Base-by-base conservation (phyloP, 805 yeast genomes). In the Candida argentea region DNA sequence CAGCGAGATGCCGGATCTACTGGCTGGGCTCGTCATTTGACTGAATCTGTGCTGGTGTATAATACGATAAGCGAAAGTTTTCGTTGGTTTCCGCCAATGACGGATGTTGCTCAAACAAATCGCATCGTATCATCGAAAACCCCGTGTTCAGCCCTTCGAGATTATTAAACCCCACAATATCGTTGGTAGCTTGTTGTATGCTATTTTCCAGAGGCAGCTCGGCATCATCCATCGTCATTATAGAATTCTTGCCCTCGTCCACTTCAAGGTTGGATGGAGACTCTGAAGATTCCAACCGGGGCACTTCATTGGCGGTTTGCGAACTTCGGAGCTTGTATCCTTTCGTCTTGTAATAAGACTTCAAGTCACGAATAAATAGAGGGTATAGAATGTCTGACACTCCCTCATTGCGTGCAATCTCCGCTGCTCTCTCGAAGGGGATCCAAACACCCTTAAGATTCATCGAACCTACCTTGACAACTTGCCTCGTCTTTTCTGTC, bases 371-470 rank as follows among this genome's bases (percentile, higher is more conserved):
- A 1, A 57, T 48, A 38, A 58, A 55, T 9, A 58, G 38, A 1
- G 65, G 65, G 24, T 44, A 50, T 25, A 58, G 43, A 5, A 48
- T 24, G 4, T 38, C 42, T 23, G 52, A 57, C 7, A 58, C 42
- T 0, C 64, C 65, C 36, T 57, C 62, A 36, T 58, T 58, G 17
- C 65, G 34, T 5, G 65, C 64, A 29, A 57, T 47, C 36, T 58
- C 65, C 19, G 37, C 41, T 1, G 65, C 65, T 24, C 62, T 38
- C 3, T 52, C 58, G 33, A 57, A 51, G 1, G 65, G 65, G 11
- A 58, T 47, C 65, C 65, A 58, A 1, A 58, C 60, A 5, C 65
- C 65, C 31, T 58, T 58, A 28, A 58, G 38, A 29, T 53, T 52
- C 64, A 58, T 58, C 4, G 60, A 41, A 1, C 65, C 65, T 5